These are phyloP conservation scores for Pleurozium schreberi DNA, from an alignment of 225 moss, liverwort and hornwort genomes.

Conservation along the genomic window DNA sequence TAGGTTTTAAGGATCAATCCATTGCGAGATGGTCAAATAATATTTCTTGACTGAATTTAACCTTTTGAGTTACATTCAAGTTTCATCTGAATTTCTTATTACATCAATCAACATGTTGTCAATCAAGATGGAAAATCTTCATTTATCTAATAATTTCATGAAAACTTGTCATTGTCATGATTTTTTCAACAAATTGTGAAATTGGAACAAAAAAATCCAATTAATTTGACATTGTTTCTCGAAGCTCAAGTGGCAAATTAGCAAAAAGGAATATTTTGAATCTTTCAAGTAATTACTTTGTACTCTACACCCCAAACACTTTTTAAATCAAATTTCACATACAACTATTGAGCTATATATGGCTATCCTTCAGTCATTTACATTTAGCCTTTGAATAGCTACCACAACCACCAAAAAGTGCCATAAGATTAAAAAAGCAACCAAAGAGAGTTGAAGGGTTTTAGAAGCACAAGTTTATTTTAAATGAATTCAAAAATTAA, in stretches of 20 bases:
- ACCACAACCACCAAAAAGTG: not conserved
- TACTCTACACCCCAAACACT: too few species aligned
- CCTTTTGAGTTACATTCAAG: not conserved
- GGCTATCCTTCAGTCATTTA: not conserved
- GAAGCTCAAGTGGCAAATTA: not conserved
- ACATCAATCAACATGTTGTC: accelerated
- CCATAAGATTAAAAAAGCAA: not conserved
- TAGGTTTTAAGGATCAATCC: too few species aligned
- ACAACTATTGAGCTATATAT: not conserved
- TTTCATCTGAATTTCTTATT: not conserved
- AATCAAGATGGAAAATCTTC: not conserved
- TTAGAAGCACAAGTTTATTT: not conserved
- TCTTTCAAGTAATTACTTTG: not conserved
- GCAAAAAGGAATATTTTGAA: not conserved
- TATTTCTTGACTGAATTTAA: not conserved
- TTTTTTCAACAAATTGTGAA: not conserved
- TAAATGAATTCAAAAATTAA: not conserved
- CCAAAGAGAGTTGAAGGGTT: not conserved
- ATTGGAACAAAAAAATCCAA: not conserved
- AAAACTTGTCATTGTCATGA: not conserved
- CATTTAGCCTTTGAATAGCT: not conserved
- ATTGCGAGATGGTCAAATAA: not conserved
- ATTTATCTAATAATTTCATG: not conserved
- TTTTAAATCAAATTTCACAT: not conserved
- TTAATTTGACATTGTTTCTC: not conserved